Evolutionary conservation across 2,329 filamentous ascomycete species (phyloP), one percentile per base, ranked within the genome.

Genomic region (Verruconis gallopava): DNA sequence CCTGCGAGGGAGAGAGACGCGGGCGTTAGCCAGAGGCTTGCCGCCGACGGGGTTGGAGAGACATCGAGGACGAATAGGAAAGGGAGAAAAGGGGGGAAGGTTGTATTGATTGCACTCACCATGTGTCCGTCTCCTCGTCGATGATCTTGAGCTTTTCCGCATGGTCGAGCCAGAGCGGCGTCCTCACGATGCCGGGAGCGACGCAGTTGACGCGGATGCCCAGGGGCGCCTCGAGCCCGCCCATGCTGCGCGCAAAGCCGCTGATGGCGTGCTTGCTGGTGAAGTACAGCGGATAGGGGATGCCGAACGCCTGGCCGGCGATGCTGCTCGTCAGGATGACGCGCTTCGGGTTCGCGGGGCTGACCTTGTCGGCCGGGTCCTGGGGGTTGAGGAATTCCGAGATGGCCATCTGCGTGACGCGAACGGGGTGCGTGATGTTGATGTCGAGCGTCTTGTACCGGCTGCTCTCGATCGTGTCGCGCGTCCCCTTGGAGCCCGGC

Each of bases 81-180:
- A n/a, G n/a, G n/a, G n/a, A n/a, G n/a, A n/a, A n/a, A n/a, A n/a
- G n/a, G n/a, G n/a, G n/a, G n/a, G n/a, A n/a, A n/a, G n/a, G n/a
- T n/a, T n/a, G n/a, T n/a, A n/a, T n/a, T n/a, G n/a, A n/a, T n/a
- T n/a, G n/a, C n/a, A n/a, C n/a, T n/a, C n/a, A n/a, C 73, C 73
- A 78, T 45, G 55, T 61, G 50, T 77, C 73, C 12, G 56, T 53
- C 5, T 50, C 54, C 21, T 64, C 57, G 28, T 68, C 62, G 1
- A 77, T 45, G 48, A 71, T 66, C 44, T 59, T 60, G 49, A 76
- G 40, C 52, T 78, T 79, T 54, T 78, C 73, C 0, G 72, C 71
- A 48, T 77, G 65, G 2, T 77, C 73, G 0, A 67, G 73, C 72
- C 73, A 79, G 4, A 78, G 56, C 4, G 75, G 75, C 11, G 75